Evolutionary conservation across 768 basidiomycete genomes (phyloP).

Genomic region (Boletus sp.): DNA sequence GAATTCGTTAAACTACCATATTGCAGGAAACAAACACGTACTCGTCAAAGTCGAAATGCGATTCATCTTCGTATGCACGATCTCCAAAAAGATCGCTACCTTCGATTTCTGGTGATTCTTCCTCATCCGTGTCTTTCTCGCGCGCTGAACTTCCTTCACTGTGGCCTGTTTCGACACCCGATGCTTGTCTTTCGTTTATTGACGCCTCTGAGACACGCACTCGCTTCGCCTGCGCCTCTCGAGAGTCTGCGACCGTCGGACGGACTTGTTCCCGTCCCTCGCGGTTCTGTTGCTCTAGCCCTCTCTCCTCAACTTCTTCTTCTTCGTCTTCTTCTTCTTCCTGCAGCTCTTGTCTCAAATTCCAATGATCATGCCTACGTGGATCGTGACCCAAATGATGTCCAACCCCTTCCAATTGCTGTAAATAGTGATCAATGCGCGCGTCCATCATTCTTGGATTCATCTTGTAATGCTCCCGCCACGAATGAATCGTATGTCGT

Average conservation of each 20-base stretch:
- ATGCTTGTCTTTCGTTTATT: not conserved
- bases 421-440: constrained; percentile 35
- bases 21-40: constrained; percentile 2
- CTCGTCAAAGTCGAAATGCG: not conserved
- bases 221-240: constrained; percentile 11
- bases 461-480: constrained; percentile 59
- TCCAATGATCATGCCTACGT: constrained; percentile 15
- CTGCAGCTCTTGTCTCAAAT: not conserved
- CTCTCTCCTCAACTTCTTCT: not conserved
- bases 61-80: not conserved
- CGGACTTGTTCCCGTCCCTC: not conserved
- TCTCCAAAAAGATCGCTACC: constrained; percentile 25
- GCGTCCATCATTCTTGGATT: constrained; percentile 40
- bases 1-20: not conserved
- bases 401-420: constrained; percentile 2
- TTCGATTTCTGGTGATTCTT: constrained; percentile 8
- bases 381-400: constrained; percentile 24
- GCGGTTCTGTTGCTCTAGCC: not conserved
- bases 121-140: not conserved
- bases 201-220: constrained; percentile 2
- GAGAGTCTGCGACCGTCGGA: not conserved
- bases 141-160: not conserved
- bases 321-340: constrained; percentile 15
- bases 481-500: constrained; percentile 55
- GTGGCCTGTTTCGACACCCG: not conserved